Percentiles rank a stretch among this genome's conserved stretches.
These are phyloP conservation scores for Trichomonascaceae sp. DNA, from an alignment of 1,139 yeast genomes.

Conservation along the genomic window DNA sequence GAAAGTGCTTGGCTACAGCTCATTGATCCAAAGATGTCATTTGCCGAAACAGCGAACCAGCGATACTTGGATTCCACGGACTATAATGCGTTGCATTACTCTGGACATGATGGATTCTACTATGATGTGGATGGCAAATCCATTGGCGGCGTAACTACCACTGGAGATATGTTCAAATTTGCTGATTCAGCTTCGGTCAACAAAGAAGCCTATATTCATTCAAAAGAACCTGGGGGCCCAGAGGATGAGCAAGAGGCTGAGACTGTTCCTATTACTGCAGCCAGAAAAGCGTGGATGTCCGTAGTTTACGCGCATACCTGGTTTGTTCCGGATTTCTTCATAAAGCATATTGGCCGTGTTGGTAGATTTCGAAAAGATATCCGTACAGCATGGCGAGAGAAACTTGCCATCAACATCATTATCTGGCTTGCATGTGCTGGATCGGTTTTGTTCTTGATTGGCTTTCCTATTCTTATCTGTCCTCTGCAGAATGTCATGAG, in stretches of 20 bases:
- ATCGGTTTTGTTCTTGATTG: slow-evolving; percentile 35
- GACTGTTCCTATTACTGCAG: slow-evolving; percentile 23
- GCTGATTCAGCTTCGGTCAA: slow-evolving; percentile 27
- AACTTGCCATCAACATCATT: slow-evolving; percentile 37
- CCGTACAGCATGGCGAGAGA: slow-evolving; percentile 40
- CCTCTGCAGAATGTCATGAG: slow-evolving; percentile 37
- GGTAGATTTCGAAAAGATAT: slow-evolving; percentile 30
- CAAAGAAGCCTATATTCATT: slow-evolving; percentile 27
- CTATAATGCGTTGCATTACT: slow-evolving; percentile 7
- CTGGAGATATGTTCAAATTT: slow-evolving; percentile 36
- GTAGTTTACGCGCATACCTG: slow-evolving; percentile 36
- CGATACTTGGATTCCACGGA: slow-evolving; percentile 25
- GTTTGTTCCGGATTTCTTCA: slow-evolving; percentile 36
- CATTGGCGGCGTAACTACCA: slow-evolving; percentile 29
- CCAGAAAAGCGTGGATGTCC: slow-evolving; percentile 34
- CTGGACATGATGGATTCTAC: slow-evolving; percentile 28
- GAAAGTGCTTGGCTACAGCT: slow-evolving; percentile 38
- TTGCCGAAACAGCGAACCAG: slow-evolving; percentile 28
- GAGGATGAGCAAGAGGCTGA: slow-evolving; percentile 34
- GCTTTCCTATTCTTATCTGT: slow-evolving; percentile 37
- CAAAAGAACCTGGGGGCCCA: slow-evolving; percentile 29
- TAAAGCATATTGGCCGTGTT: slow-evolving; percentile 30
- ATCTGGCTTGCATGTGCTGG: slow-evolving; percentile 36
- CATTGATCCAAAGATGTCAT: slow-evolving; percentile 36
- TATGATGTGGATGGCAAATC: slow-evolving; percentile 33